A percentile compares a stretch with the other conserved stretches of the same genome.
Conservation (phyloP, 2,329 filamentous ascomycete genomes). For the Ophiostoma novo-ulmi region DNA sequence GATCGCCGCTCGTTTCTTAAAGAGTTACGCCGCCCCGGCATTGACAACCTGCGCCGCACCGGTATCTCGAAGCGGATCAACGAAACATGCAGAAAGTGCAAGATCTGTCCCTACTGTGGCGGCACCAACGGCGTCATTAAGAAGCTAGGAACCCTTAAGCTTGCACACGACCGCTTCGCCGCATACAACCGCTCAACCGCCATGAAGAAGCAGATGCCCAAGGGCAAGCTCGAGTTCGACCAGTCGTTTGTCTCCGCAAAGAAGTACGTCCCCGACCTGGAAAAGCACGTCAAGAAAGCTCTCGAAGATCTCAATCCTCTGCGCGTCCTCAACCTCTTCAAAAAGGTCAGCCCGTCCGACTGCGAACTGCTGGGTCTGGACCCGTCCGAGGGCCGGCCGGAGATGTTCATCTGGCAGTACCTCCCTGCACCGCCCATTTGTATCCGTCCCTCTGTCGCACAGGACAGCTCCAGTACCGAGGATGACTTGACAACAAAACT, state of each 20-base stretch:
- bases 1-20: constrained; percentile 74
- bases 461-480: constrained; percentile 89
- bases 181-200: constrained; percentile 85
- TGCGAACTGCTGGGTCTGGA: constrained; percentile 89
- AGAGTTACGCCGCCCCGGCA: constrained; percentile 70
- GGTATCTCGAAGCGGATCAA: constrained; percentile 83
- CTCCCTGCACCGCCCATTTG: constrained; percentile 90
- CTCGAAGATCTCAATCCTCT: constrained; percentile 92
- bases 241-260: constrained; percentile 77
- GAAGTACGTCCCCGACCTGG: constrained; percentile 71
- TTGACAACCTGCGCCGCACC: constrained; percentile 82
- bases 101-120: constrained; percentile 73
- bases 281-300: constrained; percentile 86
- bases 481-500: constrained; percentile 96
- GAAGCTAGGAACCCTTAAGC: constrained; percentile 86
- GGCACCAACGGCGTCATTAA: constrained; percentile 86
- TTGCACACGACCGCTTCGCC: constrained; percentile 88
- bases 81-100: constrained; percentile 82
- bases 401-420: constrained; percentile 98
- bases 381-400: constrained; percentile 77
- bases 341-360: constrained; percentile 75
- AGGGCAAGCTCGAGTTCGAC: constrained; percentile 79
- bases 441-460: constrained; percentile 87
- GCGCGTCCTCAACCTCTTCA: constrained; percentile 84
- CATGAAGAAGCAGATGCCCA: constrained; percentile 73